Evolutionary conservation across 176 grass and related monocot species (phyloP), one percentile per base, ranked within the genome.

Genomic region (Triticum monococcum): DNA sequence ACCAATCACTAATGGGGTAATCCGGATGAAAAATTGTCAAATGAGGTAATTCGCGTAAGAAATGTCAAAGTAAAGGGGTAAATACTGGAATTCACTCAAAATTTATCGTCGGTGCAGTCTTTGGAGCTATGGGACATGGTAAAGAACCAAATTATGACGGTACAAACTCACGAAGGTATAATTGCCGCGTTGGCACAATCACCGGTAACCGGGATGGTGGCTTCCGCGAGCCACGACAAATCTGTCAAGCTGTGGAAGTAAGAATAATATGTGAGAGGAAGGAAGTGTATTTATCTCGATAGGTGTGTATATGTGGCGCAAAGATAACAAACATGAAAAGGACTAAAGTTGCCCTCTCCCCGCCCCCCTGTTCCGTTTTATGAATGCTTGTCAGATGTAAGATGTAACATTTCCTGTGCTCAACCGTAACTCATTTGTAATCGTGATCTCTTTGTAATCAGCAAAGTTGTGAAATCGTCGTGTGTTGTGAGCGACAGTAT

Each of bases 231-330:
- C 87, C 94, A 99, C 18, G 97, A 99, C 79, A 86, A 91, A 38
- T 94, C 94, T 36, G 97, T 99, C 7, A 99, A 99, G 82, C 59
- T 99, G 83, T 99, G 97, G 97, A 99, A 96, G 87, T 99, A 93
- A 90, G 75, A 72, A 20, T 31, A 81, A 80, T 41, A 85, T 35
- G 37, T 69, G 76, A 70, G 75, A 48, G 81, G 61, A 68, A 50
- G 28, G n/a, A 61, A 66, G 23, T 84, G 60, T 91, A 46, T 77
- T 81, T 91, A 77, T 69, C 37, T 66, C 32, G 37, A 85, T 91
- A 91, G 70, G 77, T 57, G 18, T 57, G 54, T 17, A 37, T 77
- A 41, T 77, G 78, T 88, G 65, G 77, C 17, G 64, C 31, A 72
- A 59, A 78, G 68, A 22, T 8, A 52, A 43, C 36, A 65, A 67